These are phyloP conservation scores for Phytopythium cucurbitacearum DNA, from an alignment of 352 stramenopile species.

Conservation along the genomic window DNA sequence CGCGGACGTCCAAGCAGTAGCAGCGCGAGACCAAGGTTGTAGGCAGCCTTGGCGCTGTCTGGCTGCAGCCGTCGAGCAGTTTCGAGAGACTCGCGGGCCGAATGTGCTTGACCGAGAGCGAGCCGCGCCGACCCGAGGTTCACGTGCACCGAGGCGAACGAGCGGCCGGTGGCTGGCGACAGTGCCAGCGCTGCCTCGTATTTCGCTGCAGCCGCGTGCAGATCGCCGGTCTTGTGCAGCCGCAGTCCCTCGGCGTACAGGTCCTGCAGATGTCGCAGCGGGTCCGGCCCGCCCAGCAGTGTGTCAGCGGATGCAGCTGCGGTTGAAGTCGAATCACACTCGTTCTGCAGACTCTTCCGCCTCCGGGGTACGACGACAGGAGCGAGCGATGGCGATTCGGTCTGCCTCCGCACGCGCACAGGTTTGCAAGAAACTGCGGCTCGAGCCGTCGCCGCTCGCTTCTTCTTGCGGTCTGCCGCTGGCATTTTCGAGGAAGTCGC, in stretches of 20 bases:
- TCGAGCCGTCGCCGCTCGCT: too few relatives aligned
- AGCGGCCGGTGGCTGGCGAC: slow-evolving; percentile 14
- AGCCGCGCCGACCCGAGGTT: slow-evolving; percentile 63
- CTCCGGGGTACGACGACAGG: too few relatives aligned
- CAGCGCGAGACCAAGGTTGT: slow-evolving; percentile 51
- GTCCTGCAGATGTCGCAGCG: slow-evolving; percentile 32
- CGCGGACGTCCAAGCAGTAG: slow-evolving; percentile 24
- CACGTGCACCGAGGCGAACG: slow-evolving; percentile 63
- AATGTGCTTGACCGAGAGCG: slow-evolving; percentile 23
- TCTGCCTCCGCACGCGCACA: too few relatives aligned
- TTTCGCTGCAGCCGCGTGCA: slow-evolving; percentile 37
- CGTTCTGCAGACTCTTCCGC: not conserved
- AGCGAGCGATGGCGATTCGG: too few relatives aligned
- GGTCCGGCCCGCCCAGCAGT: slow-evolving; percentile 8
- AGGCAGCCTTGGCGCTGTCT: slow-evolving; percentile 48
- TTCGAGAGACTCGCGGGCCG: slow-evolving; percentile 35
- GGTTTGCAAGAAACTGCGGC: too few relatives aligned
- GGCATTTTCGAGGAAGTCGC: too few relatives aligned
- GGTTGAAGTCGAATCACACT: not conserved
- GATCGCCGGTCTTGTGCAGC: slow-evolving; percentile 45
- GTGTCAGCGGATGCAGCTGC: slow-evolving; percentile 3
- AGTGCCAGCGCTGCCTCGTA: slow-evolving; percentile 50
- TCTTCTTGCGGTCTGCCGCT: too few relatives aligned
- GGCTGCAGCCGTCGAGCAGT: slow-evolving; percentile 47
- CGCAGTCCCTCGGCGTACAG: slow-evolving; percentile 60